Conservation (phyloP, 2,329 filamentous ascomycete species). For the Aspergillus neotritici region DNA sequence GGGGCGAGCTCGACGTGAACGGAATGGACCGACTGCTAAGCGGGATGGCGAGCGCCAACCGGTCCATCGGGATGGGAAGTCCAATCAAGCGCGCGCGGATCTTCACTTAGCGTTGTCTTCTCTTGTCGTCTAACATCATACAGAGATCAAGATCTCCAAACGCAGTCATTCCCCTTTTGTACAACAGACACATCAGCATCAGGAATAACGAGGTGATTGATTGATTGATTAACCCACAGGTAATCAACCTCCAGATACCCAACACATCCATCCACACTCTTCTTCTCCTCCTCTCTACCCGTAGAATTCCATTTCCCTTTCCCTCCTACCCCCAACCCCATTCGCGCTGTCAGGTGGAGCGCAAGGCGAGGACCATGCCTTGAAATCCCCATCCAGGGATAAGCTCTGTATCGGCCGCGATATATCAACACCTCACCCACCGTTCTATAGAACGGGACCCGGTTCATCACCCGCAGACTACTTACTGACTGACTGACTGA, state of each 20-base stretch:
- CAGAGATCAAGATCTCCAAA: not conserved
- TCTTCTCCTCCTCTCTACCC: conserved; percentile 6
- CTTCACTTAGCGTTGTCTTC: conserved; percentile 32
- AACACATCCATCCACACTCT: conserved; percentile 9
- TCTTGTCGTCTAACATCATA: too few relatives aligned
- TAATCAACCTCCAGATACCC: conserved; percentile 26
- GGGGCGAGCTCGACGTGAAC: conserved; percentile 43
- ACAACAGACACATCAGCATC: not conserved
- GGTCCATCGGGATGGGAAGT: conserved; percentile 30
- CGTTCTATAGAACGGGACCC: conserved; percentile 10
- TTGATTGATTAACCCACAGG: too few relatives aligned
- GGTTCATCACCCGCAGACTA: conserved; percentile 3
- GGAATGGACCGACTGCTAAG: conserved; percentile 45
- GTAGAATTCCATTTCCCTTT: conserved; percentile 1
- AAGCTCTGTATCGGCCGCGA: conserved; percentile 51
- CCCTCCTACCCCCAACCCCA: not conserved
- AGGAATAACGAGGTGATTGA: not conserved
- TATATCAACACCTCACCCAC: conserved; percentile 32
- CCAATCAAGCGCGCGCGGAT: conserved; percentile 34
- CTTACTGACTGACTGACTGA: too few relatives aligned
- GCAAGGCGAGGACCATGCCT: conserved; percentile 49
- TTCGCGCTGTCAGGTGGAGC: conserved; percentile 51
- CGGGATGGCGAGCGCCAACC: conserved; percentile 34
- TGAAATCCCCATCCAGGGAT: conserved; percentile 41
- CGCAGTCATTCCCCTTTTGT: not conserved